Conservation (phyloP, 78 protist genomes). For the Dictyostelium capitatum region DNA sequence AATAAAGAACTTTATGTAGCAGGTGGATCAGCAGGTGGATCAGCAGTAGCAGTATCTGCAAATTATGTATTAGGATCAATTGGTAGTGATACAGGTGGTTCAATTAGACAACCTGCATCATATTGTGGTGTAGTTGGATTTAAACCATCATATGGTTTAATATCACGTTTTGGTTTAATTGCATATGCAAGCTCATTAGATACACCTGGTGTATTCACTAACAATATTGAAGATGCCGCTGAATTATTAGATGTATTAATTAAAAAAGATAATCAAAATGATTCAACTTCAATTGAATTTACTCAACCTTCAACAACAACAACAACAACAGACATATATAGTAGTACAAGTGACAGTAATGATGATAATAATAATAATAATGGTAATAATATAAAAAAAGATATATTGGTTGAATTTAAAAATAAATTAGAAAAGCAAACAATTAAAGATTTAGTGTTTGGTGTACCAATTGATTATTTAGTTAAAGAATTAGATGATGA, state of each 20-base stretch:
- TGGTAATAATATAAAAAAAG: not conserved
- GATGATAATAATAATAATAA: not conserved
- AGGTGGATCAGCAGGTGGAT: constrained; percentile 90
- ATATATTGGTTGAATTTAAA: not conserved
- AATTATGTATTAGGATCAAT: constrained; percentile 37
- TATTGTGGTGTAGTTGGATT: constrained; percentile 90
- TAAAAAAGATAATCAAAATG: constrained; percentile 43
- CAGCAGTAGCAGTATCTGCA: constrained; percentile 84
- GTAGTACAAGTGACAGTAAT: not conserved
- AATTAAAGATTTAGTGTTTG: constrained; percentile 48
- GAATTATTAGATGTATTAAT: constrained; percentile 46
- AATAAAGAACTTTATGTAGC: constrained; percentile 31
- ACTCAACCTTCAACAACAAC: too few species aligned
- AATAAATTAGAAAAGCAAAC: not conserved
- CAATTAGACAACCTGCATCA: constrained; percentile 87
- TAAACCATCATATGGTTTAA: constrained; percentile 91
- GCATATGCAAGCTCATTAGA: constrained; percentile 89
- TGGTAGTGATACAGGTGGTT: constrained; percentile 91
- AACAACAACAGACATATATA: not conserved
- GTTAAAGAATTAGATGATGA: constrained; percentile 80
- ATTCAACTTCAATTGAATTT: constrained; percentile 59
- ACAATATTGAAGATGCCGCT: constrained; percentile 57
- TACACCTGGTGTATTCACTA: constrained; percentile 83
- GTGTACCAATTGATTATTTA: constrained; percentile 71
- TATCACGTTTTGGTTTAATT: constrained; percentile 85